A percentile compares a stretch with the other conserved stretches of the same genome.
Evolutionary conservation across 352 stramenopile species (phyloP).

Genomic region (Pythium oligandrum): DNA sequence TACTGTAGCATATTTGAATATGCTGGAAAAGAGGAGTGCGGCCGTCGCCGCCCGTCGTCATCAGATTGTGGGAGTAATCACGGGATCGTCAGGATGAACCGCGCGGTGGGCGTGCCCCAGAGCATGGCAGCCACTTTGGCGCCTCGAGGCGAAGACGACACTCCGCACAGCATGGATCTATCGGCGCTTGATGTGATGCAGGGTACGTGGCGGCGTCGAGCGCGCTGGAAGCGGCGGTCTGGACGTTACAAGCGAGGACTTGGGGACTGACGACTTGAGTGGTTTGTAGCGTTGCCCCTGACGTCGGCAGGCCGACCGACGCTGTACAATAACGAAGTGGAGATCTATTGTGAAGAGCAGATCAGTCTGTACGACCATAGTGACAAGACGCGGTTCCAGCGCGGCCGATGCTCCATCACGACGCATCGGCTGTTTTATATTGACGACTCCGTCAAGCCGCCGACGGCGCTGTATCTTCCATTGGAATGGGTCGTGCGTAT

Average conservation of each 20-base stretch:
- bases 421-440: slow-evolving; percentile 85
- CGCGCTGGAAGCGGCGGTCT: neutral
- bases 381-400: slow-evolving; percentile 66
- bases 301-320: slow-evolving; percentile 62
- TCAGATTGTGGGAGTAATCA: too few relatives aligned
- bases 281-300: slow-evolving; percentile 48
- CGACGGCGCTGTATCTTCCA: slow-evolving; percentile 61
- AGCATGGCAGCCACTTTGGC: neutral
- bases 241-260: neutral
- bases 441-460: slow-evolving; percentile 44
- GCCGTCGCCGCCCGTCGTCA: too few relatives aligned
- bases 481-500: slow-evolving; percentile 67
- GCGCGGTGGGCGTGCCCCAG: neutral
- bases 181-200: slow-evolving; percentile 66
- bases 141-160: slow-evolving; percentile 8
- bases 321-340: slow-evolving; percentile 78
- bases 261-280: slow-evolving; percentile 5
- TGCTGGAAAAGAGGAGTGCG: too few relatives aligned
- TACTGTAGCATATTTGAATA: too few relatives aligned
- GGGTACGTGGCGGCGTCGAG: slow-evolving; percentile 25
- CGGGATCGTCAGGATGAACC: neutral
- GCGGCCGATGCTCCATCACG: slow-evolving; percentile 73
- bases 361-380: slow-evolving; percentile 81
- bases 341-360: slow-evolving; percentile 84
- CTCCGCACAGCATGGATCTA: slow-evolving; percentile 17